A percentile compares a stretch with the other conserved stretches of the same genome.
Conservation (phyloP, 257 asterid species). For the Handroanthus guayacan region DNA sequence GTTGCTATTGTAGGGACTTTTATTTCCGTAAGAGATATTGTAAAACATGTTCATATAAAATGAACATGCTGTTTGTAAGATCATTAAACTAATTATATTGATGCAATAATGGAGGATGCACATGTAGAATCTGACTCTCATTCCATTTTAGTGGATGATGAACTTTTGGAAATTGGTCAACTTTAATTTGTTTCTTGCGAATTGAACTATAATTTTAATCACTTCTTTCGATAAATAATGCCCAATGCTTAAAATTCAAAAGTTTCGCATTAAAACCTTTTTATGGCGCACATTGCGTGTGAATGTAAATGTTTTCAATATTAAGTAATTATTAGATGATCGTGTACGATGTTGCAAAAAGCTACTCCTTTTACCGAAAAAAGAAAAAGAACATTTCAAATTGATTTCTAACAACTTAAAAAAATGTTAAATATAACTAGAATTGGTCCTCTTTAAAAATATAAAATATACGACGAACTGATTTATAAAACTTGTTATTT, state of each 20-base stretch:
- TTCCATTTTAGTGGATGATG: not conserved
- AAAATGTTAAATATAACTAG: too few species aligned
- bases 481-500: too few species aligned
- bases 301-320: too few species aligned
- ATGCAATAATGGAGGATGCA: not conserved
- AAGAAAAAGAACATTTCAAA: too few species aligned
- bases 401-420: too few species aligned
- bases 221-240: too few species aligned
- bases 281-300: too few species aligned
- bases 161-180: not conserved
- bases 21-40: constrained; percentile 46
- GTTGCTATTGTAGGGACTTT: constrained; percentile 50
- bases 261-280: too few species aligned
- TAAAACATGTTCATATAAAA: constrained; percentile 25
- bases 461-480: too few species aligned
- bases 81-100: not conserved
- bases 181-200: not conserved
- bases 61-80: not conserved
- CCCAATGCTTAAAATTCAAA: not conserved
- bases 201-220: too few species aligned
- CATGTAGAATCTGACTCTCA: not conserved
- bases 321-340: not conserved
- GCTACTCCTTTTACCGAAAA: too few species aligned
- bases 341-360: not conserved
- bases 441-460: too few species aligned